Base-by-base conservation (phyloP, 2,329 filamentous ascomycete genomes). In the Chrysosporium queenslandicum region DNA sequence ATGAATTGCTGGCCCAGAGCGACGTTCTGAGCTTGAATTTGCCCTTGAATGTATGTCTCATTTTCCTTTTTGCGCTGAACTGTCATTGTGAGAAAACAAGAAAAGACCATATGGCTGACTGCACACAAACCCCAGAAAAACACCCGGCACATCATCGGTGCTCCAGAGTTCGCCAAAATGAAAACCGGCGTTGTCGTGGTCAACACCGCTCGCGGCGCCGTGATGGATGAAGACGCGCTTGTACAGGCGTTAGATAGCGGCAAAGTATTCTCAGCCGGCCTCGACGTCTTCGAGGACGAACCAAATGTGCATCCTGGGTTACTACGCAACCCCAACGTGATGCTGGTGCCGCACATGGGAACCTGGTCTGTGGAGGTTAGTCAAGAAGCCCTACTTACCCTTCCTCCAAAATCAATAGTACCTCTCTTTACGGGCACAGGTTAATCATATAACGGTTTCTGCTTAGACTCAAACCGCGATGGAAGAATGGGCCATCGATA, bases 251-350 rank as follows among this genome's bases (percentile, higher is more conserved):
- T 94, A 1, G 77, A 83, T 18, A 75, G 71, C 14, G 86, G 87
- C 5, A 79, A 81, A 54, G 85, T 94, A 39, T 76, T 77, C 58
- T 83, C 80, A 9, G 82, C 74, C 12, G 87, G 87, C 1, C 74
- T 94, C 4, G 87, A 94, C 64, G 87, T 94, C 46, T 94, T 82
- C 63, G 87, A 94, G 64, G 75, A 89, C 34, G 87, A 94, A 67
- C 88, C 88, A 0, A 74, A 79, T 53, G 72, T 94, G 25, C 86
- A 92, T 62, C 82, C 81, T 0, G 85, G 83, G 1, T 72, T 94
- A 39, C 59, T 90, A 12, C 70, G 72, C 14, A 90, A 91, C 63
- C 79, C 80, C 1, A 78, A 80, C 59, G 86, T 87, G 20, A 74
- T 91, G 60, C 74, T 94, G 25, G 71, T 94, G 32, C 88, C 88